phyloP scores from a whole-genome alignment of 768 basidiomycete species.

The Panellus pusillus region DNA sequence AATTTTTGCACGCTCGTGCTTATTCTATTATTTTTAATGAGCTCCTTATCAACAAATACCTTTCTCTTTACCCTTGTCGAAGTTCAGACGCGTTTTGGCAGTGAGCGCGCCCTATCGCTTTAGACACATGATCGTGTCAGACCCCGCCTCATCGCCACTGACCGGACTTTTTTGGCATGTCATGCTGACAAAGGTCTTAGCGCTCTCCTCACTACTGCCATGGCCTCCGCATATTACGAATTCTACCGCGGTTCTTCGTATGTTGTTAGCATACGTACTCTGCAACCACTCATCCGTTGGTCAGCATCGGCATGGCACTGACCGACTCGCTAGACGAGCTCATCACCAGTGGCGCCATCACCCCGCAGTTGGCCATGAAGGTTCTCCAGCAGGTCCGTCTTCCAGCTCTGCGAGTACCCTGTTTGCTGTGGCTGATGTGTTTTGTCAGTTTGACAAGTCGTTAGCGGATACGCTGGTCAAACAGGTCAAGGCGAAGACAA shows the following conservation, averaged over 20 bases:
- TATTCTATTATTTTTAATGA: no score
- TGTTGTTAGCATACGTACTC: conserved; percentile 31
- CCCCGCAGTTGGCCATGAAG: conserved; percentile 98
- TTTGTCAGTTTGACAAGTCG: conserved; percentile 90
- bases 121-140: no score
- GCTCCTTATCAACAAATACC: no score
- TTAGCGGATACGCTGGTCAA: conserved; percentile 91
- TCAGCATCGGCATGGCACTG: conserved; percentile 93
- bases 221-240: conserved; percentile 88
- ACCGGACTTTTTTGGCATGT: no score
- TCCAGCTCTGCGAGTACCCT: neutral
- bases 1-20: neutral
- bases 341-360: conserved; percentile 94
- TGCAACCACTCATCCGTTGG: neutral
- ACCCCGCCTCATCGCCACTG: no score
- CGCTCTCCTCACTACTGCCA: conserved; percentile 27
- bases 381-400: conserved; percentile 86
- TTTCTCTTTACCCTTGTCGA: no score
- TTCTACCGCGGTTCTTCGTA: conserved; percentile 92
- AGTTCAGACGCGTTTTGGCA: no score
- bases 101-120: no score
- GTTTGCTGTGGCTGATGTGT: neutral
- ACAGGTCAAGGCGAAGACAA: conserved; percentile 93
- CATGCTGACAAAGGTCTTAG: no score
- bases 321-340: conserved; percentile 98